Base-by-base conservation (phyloP, 192 early-diverging fungal species). In the Umbelopsis isabellina region DNA sequence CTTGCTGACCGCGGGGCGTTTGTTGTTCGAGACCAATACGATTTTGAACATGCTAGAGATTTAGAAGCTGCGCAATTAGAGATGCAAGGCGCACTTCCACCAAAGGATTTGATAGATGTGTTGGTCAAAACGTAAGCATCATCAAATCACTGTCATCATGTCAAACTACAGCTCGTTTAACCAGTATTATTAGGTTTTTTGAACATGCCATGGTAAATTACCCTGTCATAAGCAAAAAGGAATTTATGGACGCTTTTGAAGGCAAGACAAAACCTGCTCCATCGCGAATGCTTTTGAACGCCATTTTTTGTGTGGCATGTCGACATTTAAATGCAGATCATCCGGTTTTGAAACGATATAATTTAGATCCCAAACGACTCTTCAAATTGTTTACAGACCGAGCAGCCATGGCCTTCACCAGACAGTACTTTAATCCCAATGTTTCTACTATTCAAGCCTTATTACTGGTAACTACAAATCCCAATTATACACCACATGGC, bases 361-460 rank as follows among this genome's bases (percentile, higher is more conserved):
- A 66, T 4, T 23, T 78, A 2, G 45, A 58, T 27, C 46, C 46
- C 7, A 41, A 30, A 11, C 44, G 44, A 0, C 22, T 78, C 3
- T 78, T 53, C 49, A 41, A 70, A 2, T 21, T 65, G 18, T 49
- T 72, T 1, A 33, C 47, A 0, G 37, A 67, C 22, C 67, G 66
- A 47, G 21, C 73, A 9, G 48, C 72, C 10, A 9, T 23, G 12
- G 52, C 70, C 16, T 70, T 65, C 18, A 65, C 69, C 9, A 30
- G 72, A 20, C 72, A 78, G 13, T 73, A 73, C 21, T 50, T 73
- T 30, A 51, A 51, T 10, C 76, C 76, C 16, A 66, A 69, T 16
- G 55, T 73, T 1, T 66, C 55, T 3, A 78, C 64, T 20, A 78
- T 78, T 6, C 76, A 78, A 45, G 27, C 73, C 12, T 41, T 78